These are phyloP conservation scores for Yamadazyma ubonensis DNA, from an alignment of 805 yeast species.

Conservation along the genomic window DNA sequence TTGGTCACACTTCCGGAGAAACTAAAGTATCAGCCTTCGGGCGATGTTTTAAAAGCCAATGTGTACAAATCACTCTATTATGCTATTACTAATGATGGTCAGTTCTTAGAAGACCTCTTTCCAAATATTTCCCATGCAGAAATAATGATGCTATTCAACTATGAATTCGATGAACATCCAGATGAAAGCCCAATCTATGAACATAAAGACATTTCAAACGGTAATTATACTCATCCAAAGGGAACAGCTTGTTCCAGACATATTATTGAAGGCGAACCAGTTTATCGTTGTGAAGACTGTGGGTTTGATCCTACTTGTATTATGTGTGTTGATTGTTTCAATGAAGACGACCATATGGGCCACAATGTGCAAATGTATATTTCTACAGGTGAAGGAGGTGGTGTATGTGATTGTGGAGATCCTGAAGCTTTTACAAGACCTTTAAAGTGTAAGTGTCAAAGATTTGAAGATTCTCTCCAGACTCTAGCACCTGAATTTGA, in stretches of 20 bases:
- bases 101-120: conserved; percentile 31
- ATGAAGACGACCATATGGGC: conserved; percentile 61
- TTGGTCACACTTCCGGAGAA: conserved; percentile 26
- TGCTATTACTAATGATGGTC: conserved; percentile 39
- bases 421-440: conserved; percentile 56
- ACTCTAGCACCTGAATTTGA: conserved; percentile 16
- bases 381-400: conserved; percentile 48
- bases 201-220: conserved; percentile 2
- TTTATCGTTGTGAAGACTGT: conserved; percentile 73
- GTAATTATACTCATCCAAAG: conserved; percentile 41
- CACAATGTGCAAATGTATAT: conserved; percentile 60
- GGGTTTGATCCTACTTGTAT: conserved; percentile 79
- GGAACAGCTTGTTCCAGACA: conserved; percentile 71
- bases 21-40: conserved; percentile 15
- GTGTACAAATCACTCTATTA: conserved; percentile 31
- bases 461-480: conserved; percentile 5
- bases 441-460: conserved; percentile 50
- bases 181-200: conserved; percentile 15
- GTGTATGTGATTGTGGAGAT: conserved; percentile 77
- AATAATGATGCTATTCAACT: conserved; percentile 15
- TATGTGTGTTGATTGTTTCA: conserved; percentile 70
- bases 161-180: not conserved
- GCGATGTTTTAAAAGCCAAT: conserved; percentile 18
- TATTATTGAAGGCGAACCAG: conserved; percentile 60
- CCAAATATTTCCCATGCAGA: conserved; percentile 25